Evolutionary conservation across 192 early-diverging fungal species (phyloP), one percentile per base, ranked within the genome.

Genomic region (Coemansia sp.): DNA sequence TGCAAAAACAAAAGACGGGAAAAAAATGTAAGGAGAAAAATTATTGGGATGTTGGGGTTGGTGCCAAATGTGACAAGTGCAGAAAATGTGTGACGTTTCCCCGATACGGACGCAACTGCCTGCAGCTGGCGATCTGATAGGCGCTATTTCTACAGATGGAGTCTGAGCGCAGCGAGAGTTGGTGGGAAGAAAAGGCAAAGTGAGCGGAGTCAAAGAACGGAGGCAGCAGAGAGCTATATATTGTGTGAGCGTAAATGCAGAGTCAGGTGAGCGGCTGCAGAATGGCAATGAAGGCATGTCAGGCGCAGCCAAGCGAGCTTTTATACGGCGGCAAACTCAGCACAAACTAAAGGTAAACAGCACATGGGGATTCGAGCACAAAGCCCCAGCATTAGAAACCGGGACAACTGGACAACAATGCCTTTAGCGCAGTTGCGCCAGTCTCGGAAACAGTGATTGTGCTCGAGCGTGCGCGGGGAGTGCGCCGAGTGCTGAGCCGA

Each of bases 201-300:
- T 8, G 17, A 48, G 15, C 2, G 7, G 47, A 48, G 47, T 48
- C 17, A 20, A 48, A 18, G 18, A 20, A 17, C 4, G 12, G 17
- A 48, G 18, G 47, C 47, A 18, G 18, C 7, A 18, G n/a, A 48
- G 18, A 48, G 47, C 46, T 0, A 46, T 3, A 17, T 12, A 17
- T n/a, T 12, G 42, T 17, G 18, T 8, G 44, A 20, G 47, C 7
- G 18, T 48, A 18, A 7, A 48, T 48, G 47, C 47, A 18, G 18
- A 8, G 47, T 48, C 47, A 48, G 47, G 17, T 48, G 47, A 21
- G 47, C 15, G 47, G 47, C 47, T 48, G 47, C 47, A 48, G 47
- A 48, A 20, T 17, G 8, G 47, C 17, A 15, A 48, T 17, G 7
- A 18, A 18, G 18, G 18, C 47, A 17, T 18, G 47, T 48, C 47